Evolutionary conservation across 2,329 filamentous ascomycete genomes (phyloP), one percentile per base, ranked within the genome.

Genomic region (Stachybotrys echinatus): DNA sequence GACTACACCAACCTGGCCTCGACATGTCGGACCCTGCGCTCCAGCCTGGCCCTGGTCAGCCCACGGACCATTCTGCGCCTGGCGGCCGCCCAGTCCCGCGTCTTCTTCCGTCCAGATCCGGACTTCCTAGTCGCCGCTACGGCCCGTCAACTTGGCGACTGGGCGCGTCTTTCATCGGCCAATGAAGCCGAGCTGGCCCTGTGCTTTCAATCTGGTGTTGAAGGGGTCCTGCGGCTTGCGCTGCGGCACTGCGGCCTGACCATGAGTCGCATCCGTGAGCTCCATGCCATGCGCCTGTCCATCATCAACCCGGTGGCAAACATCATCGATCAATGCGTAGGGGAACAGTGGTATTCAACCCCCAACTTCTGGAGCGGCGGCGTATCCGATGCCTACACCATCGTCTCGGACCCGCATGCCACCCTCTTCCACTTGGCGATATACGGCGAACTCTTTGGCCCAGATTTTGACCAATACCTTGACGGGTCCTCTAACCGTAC

Each of bases 321-420:
- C n/a, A 47, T 49, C 23, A 49, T 52, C 39, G 50, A 52, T 43
- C 47, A 43, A 18, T 49, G 47, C 38, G 50, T 49, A 12, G 50
- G 50, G 18, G 2, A 37, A 1, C 43, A 52, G 38, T 52, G 50
- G 50, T 52, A 49, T 19, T 7, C 23, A 5, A 40, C 27, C 17
- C 47, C 47, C 19, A 12, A 52, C 17, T 52, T 52, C 21, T 52
- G 50, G 50, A 19, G 38, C 22, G 50, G 47, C 21, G 50, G 50
- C 14, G 50, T 42, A 7, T 43, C 46, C 27, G 50, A 52, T 20
- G 50, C 50, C n/a, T 52, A 49, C 38, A 52, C 50, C 17, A 49
- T 52, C 6, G 23, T 39, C 12, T 23, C 50, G 22, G 47, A 49
- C 39, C 43, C 47, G 6, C 4, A 8, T 40, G 46, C 40, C 14